Percentiles rank a stretch among this genome's conserved stretches.
Conservation (phyloP, 139 green algal species). For the Chlamydomonas eustigma region DNA sequence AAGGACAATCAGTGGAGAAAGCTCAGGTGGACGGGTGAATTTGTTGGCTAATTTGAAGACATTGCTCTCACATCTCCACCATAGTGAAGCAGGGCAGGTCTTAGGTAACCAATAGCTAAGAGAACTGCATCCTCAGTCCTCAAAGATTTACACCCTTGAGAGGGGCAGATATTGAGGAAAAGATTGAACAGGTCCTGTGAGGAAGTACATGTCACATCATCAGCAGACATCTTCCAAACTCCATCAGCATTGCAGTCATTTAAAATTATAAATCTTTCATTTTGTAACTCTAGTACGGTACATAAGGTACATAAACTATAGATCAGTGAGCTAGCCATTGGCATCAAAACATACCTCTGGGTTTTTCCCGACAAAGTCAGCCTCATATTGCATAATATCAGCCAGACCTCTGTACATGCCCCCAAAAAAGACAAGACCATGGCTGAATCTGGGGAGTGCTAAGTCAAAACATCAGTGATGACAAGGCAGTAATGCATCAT, state of each 20-base stretch:
- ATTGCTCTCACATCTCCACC: not conserved
- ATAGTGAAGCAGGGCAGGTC: not conserved
- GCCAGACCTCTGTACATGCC: not conserved
- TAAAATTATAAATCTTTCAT: not conserved
- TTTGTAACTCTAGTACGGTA: not conserved
- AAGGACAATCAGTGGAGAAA: not conserved
- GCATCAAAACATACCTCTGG: not conserved
- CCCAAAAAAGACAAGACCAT: not conserved
- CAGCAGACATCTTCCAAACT: not conserved
- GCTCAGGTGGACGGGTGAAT: not conserved
- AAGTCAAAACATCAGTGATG: too few relatives aligned
- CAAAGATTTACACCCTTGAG: not conserved
- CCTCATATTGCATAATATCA: conserved; percentile 1
- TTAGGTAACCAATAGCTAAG: not conserved
- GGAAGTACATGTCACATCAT: not conserved
- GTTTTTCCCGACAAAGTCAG: not conserved
- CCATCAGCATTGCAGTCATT: not conserved
- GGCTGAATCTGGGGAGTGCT: not conserved
- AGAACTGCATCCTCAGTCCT: conserved; percentile 5
- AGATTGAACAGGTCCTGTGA: conserved; percentile 4
- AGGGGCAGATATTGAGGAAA: conserved; percentile 2
- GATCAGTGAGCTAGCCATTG: not conserved
- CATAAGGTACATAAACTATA: not conserved
- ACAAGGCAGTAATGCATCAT: too few relatives aligned
- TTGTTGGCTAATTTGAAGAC: not conserved